phyloP scores from a whole-genome alignment of 768 basidiomycete species.

The Lactarius quietus region DNA sequence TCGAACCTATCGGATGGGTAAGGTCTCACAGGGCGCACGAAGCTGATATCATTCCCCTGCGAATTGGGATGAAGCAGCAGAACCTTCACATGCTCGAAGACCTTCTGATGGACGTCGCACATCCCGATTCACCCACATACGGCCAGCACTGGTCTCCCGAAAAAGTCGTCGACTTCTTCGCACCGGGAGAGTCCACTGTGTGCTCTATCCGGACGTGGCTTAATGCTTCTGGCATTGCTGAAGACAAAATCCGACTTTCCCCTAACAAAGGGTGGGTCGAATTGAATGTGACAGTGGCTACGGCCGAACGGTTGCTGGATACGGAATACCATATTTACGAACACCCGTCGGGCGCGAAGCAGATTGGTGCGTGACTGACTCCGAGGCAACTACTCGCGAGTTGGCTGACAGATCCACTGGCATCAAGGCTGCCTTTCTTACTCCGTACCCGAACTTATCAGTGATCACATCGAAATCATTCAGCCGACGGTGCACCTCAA shows the following conservation, averaged over 20 bases:
- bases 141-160: conserved; percentile 44
- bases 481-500: conserved; percentile 44
- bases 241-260: conserved; percentile 35
- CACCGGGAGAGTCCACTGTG: conserved; percentile 38
- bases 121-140: too few species aligned
- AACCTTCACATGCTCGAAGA: too few species aligned
- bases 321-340: conserved; percentile 42
- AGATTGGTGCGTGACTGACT: conserved; percentile 33
- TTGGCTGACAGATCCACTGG: background rate
- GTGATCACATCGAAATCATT: conserved; percentile 40
- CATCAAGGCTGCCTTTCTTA: too few species aligned
- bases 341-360: too few species aligned
- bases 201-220: conserved; percentile 40
- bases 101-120: too few species aligned
- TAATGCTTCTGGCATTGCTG: conserved; percentile 35
- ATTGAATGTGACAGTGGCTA: conserved; percentile 38
- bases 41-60: conserved; percentile 39
- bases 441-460: conserved; percentile 39
- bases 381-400: too few species aligned
- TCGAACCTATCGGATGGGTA: conserved; percentile 36
- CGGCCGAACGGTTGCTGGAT: conserved; percentile 43
- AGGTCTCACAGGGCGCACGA: conserved; percentile 32
- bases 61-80: conserved; percentile 44
- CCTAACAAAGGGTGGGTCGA: conserved; percentile 40
- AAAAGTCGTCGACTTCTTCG: conserved; percentile 40